Conservation (phyloP, 1,284 basidiomycete species). For the Malassezia cuniculi region DNA sequence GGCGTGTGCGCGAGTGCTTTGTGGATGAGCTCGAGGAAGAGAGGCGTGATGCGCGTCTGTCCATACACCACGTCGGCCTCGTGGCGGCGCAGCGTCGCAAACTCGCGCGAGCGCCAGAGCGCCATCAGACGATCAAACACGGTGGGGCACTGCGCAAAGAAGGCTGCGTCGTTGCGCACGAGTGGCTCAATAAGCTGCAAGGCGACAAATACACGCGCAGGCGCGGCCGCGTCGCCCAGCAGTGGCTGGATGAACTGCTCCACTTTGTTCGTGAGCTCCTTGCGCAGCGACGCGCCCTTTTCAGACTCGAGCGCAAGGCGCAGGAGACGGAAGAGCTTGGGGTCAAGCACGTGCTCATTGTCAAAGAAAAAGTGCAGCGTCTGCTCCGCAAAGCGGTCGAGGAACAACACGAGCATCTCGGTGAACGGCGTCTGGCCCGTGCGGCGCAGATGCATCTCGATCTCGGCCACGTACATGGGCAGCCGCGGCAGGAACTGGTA, state of each 20-base stretch:
- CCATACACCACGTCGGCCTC: constrained; percentile 22
- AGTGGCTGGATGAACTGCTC: constrained; percentile 28
- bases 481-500: constrained; percentile 82
- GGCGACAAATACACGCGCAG: constrained; percentile 40
- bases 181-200: constrained; percentile 69
- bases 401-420: constrained; percentile 75
- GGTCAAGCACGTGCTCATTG: constrained; percentile 54
- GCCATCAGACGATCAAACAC: constrained; percentile 42
- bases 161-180: constrained; percentile 55
- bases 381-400: constrained; percentile 77
- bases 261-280: constrained; percentile 19
- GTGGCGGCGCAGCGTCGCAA: constrained; percentile 23
- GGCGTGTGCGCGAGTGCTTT: constrained; percentile 52
- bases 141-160: constrained; percentile 51
- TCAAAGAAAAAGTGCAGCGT: constrained; percentile 69
- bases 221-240: constrained; percentile 21
- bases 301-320: constrained; percentile 32
- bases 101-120: constrained; percentile 42
- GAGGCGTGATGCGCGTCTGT: constrained; percentile 47
- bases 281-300: constrained; percentile 27
- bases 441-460: constrained; percentile 80
- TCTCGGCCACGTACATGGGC: constrained; percentile 77
- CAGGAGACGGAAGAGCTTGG: constrained; percentile 32
- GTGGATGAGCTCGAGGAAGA: constrained; percentile 56
- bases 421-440: constrained; percentile 84